phyloP scores from a whole-genome alignment of 2,329 filamentous ascomycete species.

The Didymella glomerata region DNA sequence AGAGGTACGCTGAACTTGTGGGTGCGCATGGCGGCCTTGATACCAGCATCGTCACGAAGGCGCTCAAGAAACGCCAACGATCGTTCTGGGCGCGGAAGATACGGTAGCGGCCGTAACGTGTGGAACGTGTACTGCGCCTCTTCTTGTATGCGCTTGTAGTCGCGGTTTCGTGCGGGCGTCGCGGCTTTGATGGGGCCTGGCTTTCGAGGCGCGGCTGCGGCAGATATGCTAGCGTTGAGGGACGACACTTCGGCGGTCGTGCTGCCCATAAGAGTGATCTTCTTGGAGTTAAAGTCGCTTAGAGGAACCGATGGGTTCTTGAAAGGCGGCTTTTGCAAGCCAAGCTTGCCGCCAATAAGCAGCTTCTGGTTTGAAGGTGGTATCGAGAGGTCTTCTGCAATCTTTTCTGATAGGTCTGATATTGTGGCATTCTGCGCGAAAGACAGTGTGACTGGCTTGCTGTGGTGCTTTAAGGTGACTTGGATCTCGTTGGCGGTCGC shows the following conservation, averaged over 20 bases:
- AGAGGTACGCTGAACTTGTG: constrained; percentile 86
- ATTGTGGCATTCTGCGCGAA: constrained; percentile 63
- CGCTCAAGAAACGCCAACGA: constrained; percentile 76
- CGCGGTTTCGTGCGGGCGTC: constrained; percentile 52
- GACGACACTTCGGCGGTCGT: constrained; percentile 67
- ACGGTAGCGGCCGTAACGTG: constrained; percentile 74
- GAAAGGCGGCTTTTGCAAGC: constrained; percentile 71
- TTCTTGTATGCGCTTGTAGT: constrained; percentile 61
- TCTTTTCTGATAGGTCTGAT: constrained; percentile 65
- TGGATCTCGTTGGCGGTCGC: constrained; percentile 31
- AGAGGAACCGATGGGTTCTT: constrained; percentile 64
- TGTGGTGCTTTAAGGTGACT: constrained; percentile 65
- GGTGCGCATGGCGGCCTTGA: constrained; percentile 81
- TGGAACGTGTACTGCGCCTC: constrained; percentile 81
- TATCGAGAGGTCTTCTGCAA: constrained; percentile 66
- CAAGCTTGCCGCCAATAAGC: constrained; percentile 69
- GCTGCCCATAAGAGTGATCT: constrained; percentile 72
- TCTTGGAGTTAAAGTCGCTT: constrained; percentile 62
- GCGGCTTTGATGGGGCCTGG: constrained; percentile 53
- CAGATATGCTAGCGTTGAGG: constrained; percentile 54
- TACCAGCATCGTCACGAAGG: constrained; percentile 83
- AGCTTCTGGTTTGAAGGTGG: constrained; percentile 73
- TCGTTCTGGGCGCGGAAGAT: constrained; percentile 78
- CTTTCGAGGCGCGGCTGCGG: constrained; percentile 52
- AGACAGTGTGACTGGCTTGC: constrained; percentile 58